These are phyloP conservation scores for Chrysanthemum makinoi DNA, from an alignment of 129 eudicot species.

Conservation along the genomic window DNA sequence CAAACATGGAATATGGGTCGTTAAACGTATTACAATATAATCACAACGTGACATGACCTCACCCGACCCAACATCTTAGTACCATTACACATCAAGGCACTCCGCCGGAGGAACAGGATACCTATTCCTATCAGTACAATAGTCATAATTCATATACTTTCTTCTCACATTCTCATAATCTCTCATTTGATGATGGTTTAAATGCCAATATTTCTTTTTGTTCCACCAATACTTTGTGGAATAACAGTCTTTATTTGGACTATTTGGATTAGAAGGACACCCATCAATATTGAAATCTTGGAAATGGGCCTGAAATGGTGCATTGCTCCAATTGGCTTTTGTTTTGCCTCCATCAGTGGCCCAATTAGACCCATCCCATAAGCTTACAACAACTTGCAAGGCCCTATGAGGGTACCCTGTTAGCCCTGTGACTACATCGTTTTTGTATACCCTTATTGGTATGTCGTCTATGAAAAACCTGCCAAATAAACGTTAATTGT, in stretches of 20 bases:
- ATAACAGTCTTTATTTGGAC: slow-evolving; percentile 29
- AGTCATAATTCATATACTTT: slow-evolving; percentile 64
- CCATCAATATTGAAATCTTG: slow-evolving; percentile 52
- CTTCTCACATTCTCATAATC: slow-evolving; percentile 30
- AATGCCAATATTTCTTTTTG: slow-evolving; percentile 29
- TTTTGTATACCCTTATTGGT: slow-evolving; percentile 76
- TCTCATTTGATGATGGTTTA: slow-evolving; percentile 27
- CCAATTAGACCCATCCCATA: slow-evolving; percentile 75
- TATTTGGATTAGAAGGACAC: slow-evolving; percentile 28
- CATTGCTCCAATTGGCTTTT: slow-evolving; percentile 44
- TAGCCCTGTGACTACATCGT: slow-evolving; percentile 32
- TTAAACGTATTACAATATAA: background rate
- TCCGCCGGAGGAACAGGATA: slow-evolving; percentile 58
- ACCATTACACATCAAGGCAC: slow-evolving; percentile 28
- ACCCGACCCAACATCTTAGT: background rate
- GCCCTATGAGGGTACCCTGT: slow-evolving; percentile 54
- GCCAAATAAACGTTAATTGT: background rate
- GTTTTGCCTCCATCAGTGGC: slow-evolving; percentile 64
- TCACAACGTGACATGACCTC: too few relatives aligned
- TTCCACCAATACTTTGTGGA: slow-evolving; percentile 65
- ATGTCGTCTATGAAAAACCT: slow-evolving; percentile 66
- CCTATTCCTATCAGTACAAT: slow-evolving; percentile 55
- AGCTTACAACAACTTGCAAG: slow-evolving; percentile 52
- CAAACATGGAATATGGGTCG: background rate
- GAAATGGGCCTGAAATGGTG: slow-evolving; percentile 54